These are phyloP conservation scores for Linnemannia schmuckeri DNA, from an alignment of 192 early-diverging fungal species.

Conservation along the genomic window DNA sequence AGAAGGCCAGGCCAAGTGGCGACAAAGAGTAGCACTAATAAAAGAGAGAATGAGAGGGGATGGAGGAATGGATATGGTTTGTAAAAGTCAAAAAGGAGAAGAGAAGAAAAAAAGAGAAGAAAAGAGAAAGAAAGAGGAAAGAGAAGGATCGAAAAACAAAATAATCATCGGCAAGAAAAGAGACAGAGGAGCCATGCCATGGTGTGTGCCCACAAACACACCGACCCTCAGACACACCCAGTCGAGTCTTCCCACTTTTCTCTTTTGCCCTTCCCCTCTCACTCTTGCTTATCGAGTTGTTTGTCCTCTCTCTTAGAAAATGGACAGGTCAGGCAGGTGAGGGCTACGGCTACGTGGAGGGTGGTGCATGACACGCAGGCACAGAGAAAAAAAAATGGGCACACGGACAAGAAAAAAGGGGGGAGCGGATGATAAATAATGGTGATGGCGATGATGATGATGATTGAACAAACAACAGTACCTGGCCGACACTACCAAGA, in stretches of 20 bases:
- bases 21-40: neutral
- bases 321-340: neutral
- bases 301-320: neutral
- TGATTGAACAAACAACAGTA: neutral
- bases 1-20: neutral
- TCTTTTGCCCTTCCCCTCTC: neutral
- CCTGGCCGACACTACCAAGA: conserved; percentile 9
- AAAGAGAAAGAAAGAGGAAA: neutral
- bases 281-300: neutral
- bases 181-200: neutral
- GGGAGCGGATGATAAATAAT: neutral
- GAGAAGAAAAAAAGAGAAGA: neutral
- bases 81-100: neutral
- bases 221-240: no score
- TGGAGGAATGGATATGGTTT: neutral
- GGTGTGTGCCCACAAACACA: no score
- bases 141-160: neutral
- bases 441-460: neutral
- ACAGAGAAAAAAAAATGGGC: neutral
- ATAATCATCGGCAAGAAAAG: neutral
- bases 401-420: conserved; percentile 15
- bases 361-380: neutral
- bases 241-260: no score
- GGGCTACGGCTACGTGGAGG: neutral
- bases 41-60: conserved; percentile 1